Evolutionary conservation across 2,329 filamentous ascomycete species (phyloP).

Genomic region (Tolypocladium tundrense): DNA sequence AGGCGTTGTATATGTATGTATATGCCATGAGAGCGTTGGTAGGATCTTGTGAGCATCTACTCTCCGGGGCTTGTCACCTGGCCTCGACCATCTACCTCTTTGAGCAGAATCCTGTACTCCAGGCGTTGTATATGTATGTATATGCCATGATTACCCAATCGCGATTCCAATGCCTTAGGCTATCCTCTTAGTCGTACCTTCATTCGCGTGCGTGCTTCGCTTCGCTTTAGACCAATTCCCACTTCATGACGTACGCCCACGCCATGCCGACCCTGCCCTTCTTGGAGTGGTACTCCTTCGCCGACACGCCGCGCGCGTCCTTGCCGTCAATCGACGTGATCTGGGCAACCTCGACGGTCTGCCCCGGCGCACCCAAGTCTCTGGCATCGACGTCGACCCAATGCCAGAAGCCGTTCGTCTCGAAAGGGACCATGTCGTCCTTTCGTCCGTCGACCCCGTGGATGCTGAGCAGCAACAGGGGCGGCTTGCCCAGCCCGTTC

Average conservation of each 20-base stretch:
- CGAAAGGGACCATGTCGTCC: conserved; percentile 59
- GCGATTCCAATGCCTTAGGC: not conserved
- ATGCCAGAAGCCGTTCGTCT: conserved; percentile 71
- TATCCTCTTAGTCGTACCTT: not conserved
- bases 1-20: not conserved
- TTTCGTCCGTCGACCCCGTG: conserved; percentile 56
- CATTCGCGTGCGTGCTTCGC: not conserved
- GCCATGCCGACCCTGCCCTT: conserved; percentile 33
- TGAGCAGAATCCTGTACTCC: not conserved
- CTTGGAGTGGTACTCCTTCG: conserved; percentile 33
- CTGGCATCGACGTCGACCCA: conserved; percentile 64
- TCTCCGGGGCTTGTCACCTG: not conserved
- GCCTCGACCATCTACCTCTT: not conserved
- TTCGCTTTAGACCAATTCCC: conserved; percentile 35
- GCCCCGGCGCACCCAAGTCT: conserved; percentile 58
- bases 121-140: not conserved
- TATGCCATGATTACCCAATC: not conserved
- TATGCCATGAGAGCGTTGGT: too few species aligned
- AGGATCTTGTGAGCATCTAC: not conserved
- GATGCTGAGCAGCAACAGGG: conserved; percentile 59
- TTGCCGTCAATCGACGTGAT: conserved; percentile 40
- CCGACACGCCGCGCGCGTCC: conserved; percentile 38
- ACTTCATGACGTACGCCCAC: conserved; percentile 33
- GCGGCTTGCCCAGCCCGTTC: conserved; percentile 54
- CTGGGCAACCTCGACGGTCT: conserved; percentile 54